Base-by-base conservation (phyloP, 2,329 filamentous ascomycete genomes). In the Escovopsis sp. region DNA sequence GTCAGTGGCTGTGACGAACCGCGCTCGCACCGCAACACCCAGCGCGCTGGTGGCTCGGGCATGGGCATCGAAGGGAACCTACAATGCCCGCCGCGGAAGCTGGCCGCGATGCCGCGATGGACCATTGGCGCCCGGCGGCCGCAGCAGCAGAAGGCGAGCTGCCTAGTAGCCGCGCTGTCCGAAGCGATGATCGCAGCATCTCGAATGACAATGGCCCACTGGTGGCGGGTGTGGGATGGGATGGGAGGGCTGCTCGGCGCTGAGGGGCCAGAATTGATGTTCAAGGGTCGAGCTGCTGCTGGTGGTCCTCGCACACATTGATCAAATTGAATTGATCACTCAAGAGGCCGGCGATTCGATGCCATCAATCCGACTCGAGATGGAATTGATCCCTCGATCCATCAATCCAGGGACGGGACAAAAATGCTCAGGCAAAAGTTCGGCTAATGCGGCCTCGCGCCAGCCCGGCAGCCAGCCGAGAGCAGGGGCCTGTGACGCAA, bases 171-270 rank as follows among this genome's bases (percentile, higher is more conserved):
- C 68, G 74, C 58, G 71, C 71, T 61, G 76, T 76, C 67, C 70
- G 74, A 67, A 80, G 65, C 63, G 76, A 79, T 62, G 73, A 74
- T 68, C 76, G 76, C 72, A 81, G 71, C 76, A 81, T 81, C 68
- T 68, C 67, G 65, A 64, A 67, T 66, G 68, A 61, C 58, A 59
- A 62, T 63, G 61, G 61, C 64, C 59, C 57, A 56, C 57, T 52
- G 45, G 56, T 53, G 59, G 52, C 53, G 49, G 49, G 51, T 55
- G 27, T 11, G 27, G 50, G 50, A 46, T 48, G 52, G 59, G 53
- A 50, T n/a, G 27, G 11, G 53, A 53, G 50, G 50, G 51, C 52
- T 48, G 40, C 38, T 29, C 35, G 13, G 15, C 24, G 38, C 32
- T 37, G 13, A 39, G 20, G 20, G 6, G 36, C 32, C 43, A 39